Evolutionary conservation across 208 protist species (phyloP), one percentile per base, ranked within the genome.

Genomic region (Acanthamoeba divionensis): DNA sequence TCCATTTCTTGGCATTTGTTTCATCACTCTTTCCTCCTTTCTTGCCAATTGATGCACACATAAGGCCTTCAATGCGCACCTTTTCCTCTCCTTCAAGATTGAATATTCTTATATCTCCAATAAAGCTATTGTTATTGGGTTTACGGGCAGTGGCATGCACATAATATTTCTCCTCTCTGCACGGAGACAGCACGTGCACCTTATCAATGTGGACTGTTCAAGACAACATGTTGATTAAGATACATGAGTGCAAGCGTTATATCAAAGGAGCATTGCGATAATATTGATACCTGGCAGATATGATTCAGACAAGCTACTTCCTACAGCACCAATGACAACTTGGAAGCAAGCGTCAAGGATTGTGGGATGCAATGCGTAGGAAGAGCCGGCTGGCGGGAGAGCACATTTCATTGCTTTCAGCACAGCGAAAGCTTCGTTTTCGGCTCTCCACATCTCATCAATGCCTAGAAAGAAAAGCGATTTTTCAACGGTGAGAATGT

Each of bases 1-100:
- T 71, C 65, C 65, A 71, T 41, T 71, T 41, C 65, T 41, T 50
- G 13, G 65, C 9, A 41, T n/a, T n/a, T n/a, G n/a, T n/a, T n/a
- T n/a, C n/a, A n/a, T n/a, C n/a, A n/a, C n/a, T n/a, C n/a, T n/a
- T 21, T 41, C 65, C 65, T 31, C 65, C 65, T 41, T 71, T 71
- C 65, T 71, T 71, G 31, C 65, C 65, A 41, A 71, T 71, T 31
- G 65, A 71, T 31, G 65, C 65, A 41, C 65, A 71, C n/a, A 71
- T 9, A 41, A 71, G 65, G 65, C 65, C 65, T 41, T 71, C n/a
- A 5, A 71, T 41, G n/a, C 13, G 8, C 13, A 38, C 65, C 65
- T 71, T 71, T 12, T 71, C 65, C 65, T 24, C 26, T 31, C n/a
- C 65, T 31, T 71, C 65, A 13, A 71, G 65, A n/a, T 41, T 36